These are phyloP conservation scores for Myxozyma kluyveri DNA, from an alignment of 805 yeast species.

Conservation along the genomic window DNA sequence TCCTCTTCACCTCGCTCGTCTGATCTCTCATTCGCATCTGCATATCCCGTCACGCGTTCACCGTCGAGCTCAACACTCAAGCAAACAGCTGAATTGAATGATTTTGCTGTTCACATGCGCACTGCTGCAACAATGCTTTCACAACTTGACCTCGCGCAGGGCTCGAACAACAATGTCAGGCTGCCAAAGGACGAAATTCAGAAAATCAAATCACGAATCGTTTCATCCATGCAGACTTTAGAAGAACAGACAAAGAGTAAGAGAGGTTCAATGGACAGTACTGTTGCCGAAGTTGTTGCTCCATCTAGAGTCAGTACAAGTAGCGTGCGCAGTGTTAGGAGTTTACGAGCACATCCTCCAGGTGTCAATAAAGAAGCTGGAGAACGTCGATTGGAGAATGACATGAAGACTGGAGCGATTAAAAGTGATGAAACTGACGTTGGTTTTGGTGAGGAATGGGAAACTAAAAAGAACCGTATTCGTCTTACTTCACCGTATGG, in stretches of 20 bases:
- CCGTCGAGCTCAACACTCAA: constrained; percentile 6
- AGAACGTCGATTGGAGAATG: constrained; percentile 87
- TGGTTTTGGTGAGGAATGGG: constrained; percentile 92
- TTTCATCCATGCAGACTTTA: constrained; percentile 70
- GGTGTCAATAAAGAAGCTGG: constrained; percentile 57
- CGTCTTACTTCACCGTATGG: constrained; percentile 77
- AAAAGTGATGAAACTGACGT: constrained; percentile 45
- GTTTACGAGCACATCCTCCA: constrained; percentile 8
- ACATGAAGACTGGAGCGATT: constrained; percentile 78
- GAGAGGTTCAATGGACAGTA: constrained; percentile 38
- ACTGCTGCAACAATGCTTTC: constrained; percentile 94
- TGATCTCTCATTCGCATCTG: constrained; percentile 37
- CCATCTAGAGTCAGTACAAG: constrained; percentile 14
- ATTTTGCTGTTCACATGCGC: constrained; percentile 84
- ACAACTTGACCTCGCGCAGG: constrained; percentile 63
- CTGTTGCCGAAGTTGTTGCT: constrained; percentile 34
- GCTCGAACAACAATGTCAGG: constrained; percentile 42
- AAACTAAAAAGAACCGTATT: constrained; percentile 73
- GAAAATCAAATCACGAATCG: constrained; percentile 65
- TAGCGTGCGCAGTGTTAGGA: constrained; percentile 9
- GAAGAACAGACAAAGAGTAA: constrained; percentile 52
- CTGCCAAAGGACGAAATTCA: constrained; percentile 57
- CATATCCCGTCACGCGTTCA: constrained; percentile 40
- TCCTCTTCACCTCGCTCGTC: constrained; percentile 36
- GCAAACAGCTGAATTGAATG: constrained; percentile 10